Base-by-base conservation (phyloP, 2,329 filamentous ascomycete genomes). In the Botryotinia globosa region DNA sequence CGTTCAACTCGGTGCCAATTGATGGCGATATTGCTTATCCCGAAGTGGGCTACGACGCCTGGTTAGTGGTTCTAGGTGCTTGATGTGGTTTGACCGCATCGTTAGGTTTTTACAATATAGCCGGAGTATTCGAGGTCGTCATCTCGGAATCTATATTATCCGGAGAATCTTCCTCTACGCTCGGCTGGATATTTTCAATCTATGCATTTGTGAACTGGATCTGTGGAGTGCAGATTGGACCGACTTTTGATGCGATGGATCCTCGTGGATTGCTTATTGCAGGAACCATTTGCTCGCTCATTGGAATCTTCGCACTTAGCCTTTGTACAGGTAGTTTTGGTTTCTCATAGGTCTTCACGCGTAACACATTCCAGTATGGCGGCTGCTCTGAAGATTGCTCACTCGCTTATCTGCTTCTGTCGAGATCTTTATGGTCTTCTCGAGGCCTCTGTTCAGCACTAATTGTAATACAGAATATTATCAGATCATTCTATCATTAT, bases 401-500 rank as follows among this genome's bases (percentile, higher is more conserved):
- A 58, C 14, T 32, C 56, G 56, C 18, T 58, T 34, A 58, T 58
- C 16, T 58, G 29, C 29, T 34, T 29, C 56, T 58, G 22, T 34
- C 22, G 29, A 22, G 56, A 3, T 58, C 29, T 18, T 58, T 58
- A 29, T 34, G n/a, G 22, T 58, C 16, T 10, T 58, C 56, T 58
- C 37, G n/a, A 34, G 25, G 16, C 1, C 29, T 51, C 37, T 25
- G 18, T n/a, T n/a, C 22, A 65, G 62, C n/a, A 45, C 62, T 65
- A 51, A 76, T 32, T 25, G 42, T 29, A 8, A 34, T 39, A 68
- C 54, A 75, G 73, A 74, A 61, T 77, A 76, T 64, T 78, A 75
- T 72, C 94, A 97, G 68, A 97, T 97, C 81, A 88, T 97, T 80
- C 83, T 97, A 48, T 87, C 89, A 25, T 94, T 96, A 77, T 92